These are phyloP conservation scores for Cetradonia linearis DNA, from an alignment of 495 filamentous ascomycete species.

Conservation along the genomic window DNA sequence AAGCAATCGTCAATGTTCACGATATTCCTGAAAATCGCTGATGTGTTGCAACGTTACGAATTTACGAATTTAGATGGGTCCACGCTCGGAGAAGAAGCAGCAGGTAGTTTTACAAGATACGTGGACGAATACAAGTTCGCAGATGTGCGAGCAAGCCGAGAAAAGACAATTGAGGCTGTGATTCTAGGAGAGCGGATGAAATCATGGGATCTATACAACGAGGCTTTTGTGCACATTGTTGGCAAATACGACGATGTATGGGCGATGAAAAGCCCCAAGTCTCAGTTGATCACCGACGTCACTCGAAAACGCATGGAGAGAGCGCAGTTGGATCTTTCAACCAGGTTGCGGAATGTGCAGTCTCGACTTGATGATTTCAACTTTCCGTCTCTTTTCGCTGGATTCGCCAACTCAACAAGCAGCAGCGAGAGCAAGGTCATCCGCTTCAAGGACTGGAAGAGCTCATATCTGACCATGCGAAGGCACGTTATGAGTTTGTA, in stretches of 20 bases:
- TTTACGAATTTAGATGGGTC: conserved; percentile 75
- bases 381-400: conserved; percentile 84
- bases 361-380: conserved; percentile 70
- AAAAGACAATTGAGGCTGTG: conserved; percentile 84
- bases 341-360: conserved; percentile 55
- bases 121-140: conserved; percentile 64
- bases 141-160: conserved; percentile 71
- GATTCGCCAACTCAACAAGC: conserved; percentile 69
- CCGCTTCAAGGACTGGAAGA: conserved; percentile 76
- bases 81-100: conserved; percentile 71
- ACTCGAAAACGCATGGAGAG: conserved; percentile 75
- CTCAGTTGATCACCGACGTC: conserved; percentile 51
- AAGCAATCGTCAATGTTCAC: conserved; percentile 57
- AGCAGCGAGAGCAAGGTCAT: conserved; percentile 61
- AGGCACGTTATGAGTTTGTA: conserved; percentile 68
- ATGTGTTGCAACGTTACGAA: conserved; percentile 58
- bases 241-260: conserved; percentile 74
- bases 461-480: conserved; percentile 60
- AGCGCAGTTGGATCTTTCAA: conserved; percentile 65
- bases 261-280: conserved; percentile 57
- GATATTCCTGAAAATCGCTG: conserved; percentile 62
- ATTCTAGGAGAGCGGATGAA: conserved; percentile 79
- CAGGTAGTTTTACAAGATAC: conserved; percentile 63
- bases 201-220: conserved; percentile 71
- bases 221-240: conserved; percentile 86